Evolutionary conservation across 768 basidiomycete genomes (phyloP).

Genomic region (Royoungia palumana): DNA sequence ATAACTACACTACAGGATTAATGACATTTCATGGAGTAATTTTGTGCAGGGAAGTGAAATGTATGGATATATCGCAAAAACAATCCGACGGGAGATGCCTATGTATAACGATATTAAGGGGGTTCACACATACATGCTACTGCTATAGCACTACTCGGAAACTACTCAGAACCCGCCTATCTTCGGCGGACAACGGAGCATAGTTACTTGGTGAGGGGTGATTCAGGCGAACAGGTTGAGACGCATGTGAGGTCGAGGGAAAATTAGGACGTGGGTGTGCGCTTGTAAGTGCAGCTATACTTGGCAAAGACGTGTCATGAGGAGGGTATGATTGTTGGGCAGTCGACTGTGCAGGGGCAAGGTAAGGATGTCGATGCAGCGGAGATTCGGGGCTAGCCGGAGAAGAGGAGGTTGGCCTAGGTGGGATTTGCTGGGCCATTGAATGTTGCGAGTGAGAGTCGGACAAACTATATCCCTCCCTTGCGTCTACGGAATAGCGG

Average conservation of each 20-base stretch:
- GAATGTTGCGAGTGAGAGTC: conserved; percentile 10
- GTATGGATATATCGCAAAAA: not conserved
- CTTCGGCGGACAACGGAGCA: conserved; percentile 50
- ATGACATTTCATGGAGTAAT: not conserved
- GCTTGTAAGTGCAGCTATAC: conserved; percentile 18
- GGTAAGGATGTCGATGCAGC: conserved; percentile 8
- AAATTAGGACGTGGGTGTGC: conserved; percentile 3
- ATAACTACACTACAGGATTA: not conserved
- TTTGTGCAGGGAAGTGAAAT: conserved; percentile 4
- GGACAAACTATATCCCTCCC: conserved; percentile 11
- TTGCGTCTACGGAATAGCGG: conserved; percentile 19
- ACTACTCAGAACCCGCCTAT: conserved; percentile 54
- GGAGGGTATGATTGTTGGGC: conserved; percentile 3
- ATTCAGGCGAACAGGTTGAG: conserved; percentile 18
- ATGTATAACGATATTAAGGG: conserved; percentile 4
- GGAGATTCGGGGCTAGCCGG: conserved; percentile 13
- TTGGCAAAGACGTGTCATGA: conserved; percentile 19
- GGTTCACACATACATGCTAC: not conserved
- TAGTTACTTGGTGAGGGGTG: conserved; percentile 29
- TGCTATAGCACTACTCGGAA: conserved; percentile 51
- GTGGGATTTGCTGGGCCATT: conserved; percentile 12
- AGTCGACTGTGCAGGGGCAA: not conserved
- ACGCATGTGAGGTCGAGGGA: not conserved
- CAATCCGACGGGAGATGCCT: not conserved
- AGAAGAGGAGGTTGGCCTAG: conserved; percentile 13